phyloP scores from a whole-genome alignment of 768 basidiomycete genomes.

The Termitomyces sp. region DNA sequence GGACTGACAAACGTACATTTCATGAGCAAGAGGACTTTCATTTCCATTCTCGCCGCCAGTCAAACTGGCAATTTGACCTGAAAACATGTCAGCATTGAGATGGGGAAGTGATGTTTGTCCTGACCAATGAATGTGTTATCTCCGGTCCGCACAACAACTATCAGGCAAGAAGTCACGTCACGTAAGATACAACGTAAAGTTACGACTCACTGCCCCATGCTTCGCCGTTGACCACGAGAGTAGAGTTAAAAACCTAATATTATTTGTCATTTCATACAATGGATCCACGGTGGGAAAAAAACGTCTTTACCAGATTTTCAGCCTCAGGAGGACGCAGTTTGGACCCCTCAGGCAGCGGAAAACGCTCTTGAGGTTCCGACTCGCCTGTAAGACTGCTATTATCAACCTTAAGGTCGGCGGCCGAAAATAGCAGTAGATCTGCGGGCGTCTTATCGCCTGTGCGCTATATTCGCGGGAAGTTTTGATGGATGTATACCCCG shows the following conservation, averaged over 20 bases:
- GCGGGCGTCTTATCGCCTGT: constrained; percentile 70
- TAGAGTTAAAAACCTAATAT: constrained; percentile 62
- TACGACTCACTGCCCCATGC: constrained; percentile 53
- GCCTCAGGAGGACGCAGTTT: constrained; percentile 51
- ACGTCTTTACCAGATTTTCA: constrained; percentile 48
- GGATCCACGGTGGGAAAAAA: not conserved
- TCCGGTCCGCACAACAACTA: constrained; percentile 63
- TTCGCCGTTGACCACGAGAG: constrained; percentile 67
- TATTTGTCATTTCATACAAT: not conserved
- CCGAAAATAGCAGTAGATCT: constrained; percentile 54
- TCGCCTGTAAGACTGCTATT: constrained; percentile 70
- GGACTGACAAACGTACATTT: constrained; percentile 43
- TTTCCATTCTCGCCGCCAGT: constrained; percentile 63
- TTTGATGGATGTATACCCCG: not conserved
- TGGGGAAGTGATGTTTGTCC: not conserved
- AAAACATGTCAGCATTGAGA: not conserved
- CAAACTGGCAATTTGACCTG: constrained; percentile 64
- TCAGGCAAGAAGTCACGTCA: not conserved
- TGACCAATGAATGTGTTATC: constrained; percentile 62
- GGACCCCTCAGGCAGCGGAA: constrained; percentile 41
- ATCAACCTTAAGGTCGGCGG: constrained; percentile 64
- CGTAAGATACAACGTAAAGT: not conserved
- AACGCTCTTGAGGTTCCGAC: constrained; percentile 63
- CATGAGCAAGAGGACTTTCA: constrained; percentile 58
- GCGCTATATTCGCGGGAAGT: constrained; percentile 32